phyloP scores from a whole-genome alignment of 192 early-diverging fungal genomes.

The Coemansia sp. region DNA sequence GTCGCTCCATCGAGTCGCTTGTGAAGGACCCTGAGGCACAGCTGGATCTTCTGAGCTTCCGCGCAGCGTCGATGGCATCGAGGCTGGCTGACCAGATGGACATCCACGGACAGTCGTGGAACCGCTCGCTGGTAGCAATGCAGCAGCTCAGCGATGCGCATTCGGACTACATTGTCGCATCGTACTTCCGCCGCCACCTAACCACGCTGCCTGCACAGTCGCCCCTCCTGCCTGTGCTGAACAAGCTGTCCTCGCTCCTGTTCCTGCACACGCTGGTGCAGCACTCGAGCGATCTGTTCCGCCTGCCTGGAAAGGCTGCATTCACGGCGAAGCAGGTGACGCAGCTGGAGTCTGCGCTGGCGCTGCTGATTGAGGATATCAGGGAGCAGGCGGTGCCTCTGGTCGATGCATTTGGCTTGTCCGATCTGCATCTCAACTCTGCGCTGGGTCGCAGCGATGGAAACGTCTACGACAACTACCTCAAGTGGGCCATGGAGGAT shows the following conservation, averaged over 20 bases:
- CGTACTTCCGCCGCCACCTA: conserved; percentile 69
- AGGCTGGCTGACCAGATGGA: conserved; percentile 66
- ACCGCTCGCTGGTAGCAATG: conserved; percentile 75
- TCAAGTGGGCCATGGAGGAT: conserved; percentile 71
- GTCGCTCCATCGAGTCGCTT: conserved; percentile 54
- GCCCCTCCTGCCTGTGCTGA: conserved; percentile 29
- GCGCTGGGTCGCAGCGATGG: conserved; percentile 77
- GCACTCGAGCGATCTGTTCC: conserved; percentile 56
- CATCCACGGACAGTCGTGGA: conserved; percentile 62
- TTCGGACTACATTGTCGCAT: conserved; percentile 72
- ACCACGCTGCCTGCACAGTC: conserved; percentile 30
- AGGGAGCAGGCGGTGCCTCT: conserved; percentile 76
- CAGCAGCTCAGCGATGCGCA: conserved; percentile 73
- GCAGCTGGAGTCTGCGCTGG: conserved; percentile 56
- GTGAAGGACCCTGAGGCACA: conserved; percentile 58
- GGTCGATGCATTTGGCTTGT: conserved; percentile 76
- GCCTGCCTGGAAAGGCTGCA: conserved; percentile 61
- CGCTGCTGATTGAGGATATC: conserved; percentile 61
- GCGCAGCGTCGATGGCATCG: conserved; percentile 65
- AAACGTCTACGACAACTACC: conserved; percentile 75
- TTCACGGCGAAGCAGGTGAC: conserved; percentile 55
- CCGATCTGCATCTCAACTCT: conserved; percentile 76
- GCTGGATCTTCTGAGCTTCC: conserved; percentile 73
- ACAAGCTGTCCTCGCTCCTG: conserved; percentile 52
- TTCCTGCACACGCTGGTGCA: conserved; percentile 70